Conservation (phyloP, 441 rosid species). For the Monsonia emarginata region DNA sequence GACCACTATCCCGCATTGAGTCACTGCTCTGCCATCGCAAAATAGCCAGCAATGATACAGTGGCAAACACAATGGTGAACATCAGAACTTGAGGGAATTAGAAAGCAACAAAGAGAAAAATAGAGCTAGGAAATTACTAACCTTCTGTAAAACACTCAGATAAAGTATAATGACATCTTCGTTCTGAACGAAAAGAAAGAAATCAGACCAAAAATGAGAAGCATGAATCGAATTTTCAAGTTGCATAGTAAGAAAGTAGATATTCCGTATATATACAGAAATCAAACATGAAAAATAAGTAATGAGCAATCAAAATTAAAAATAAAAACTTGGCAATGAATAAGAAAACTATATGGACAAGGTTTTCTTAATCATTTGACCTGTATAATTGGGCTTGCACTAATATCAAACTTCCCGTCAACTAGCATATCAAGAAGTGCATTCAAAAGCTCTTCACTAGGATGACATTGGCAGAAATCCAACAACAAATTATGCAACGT, state of each 20-base stretch:
- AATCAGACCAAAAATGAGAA: slow-evolving; percentile 20
- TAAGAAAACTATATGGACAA: slow-evolving; percentile 14
- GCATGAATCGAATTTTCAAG: slow-evolving; percentile 8
- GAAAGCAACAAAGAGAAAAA: slow-evolving; percentile 10
- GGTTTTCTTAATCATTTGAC: slow-evolving; percentile 28
- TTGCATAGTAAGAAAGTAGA: slow-evolving; percentile 4
- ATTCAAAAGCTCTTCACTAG: slow-evolving; percentile 70
- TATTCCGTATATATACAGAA: background rate
- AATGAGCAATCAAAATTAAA: background rate
- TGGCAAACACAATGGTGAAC: background rate
- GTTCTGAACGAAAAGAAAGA: slow-evolving; percentile 49
- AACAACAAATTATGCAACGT: slow-evolving; percentile 85
- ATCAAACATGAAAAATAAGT: background rate
- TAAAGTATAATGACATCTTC: slow-evolving; percentile 95
- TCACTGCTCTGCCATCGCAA: slow-evolving; percentile 99
- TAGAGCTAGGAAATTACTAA: slow-evolving; percentile 36
- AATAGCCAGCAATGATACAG: slow-evolving; percentile 35
- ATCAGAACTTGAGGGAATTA: slow-evolving; percentile 5
- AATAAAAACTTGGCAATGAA: background rate
- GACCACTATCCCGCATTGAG: slow-evolving; percentile 78
- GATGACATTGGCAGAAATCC: slow-evolving; percentile 78
- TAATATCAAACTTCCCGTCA: slow-evolving; percentile 81
- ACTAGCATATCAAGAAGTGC: slow-evolving; percentile 98
- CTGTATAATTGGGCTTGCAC: slow-evolving; percentile 62
- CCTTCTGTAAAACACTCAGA: slow-evolving; percentile 93